Conservation (phyloP, 75 land plant genomes). For the Cupressus sempervirens region DNA sequence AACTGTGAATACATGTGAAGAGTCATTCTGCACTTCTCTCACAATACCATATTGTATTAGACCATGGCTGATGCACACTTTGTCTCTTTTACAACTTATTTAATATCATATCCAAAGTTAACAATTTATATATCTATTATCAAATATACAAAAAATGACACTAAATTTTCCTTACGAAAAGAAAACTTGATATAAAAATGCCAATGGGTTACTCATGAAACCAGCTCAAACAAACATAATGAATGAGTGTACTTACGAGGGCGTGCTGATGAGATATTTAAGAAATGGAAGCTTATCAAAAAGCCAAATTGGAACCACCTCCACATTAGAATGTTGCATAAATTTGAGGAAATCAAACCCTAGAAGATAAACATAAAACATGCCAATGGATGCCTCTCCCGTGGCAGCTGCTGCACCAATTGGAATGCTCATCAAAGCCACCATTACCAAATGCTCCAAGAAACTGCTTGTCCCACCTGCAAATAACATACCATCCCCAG, state of each 20-base stretch:
- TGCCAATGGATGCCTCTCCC: conserved; percentile 20
- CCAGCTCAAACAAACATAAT: background rate
- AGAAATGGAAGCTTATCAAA: conserved; percentile 22
- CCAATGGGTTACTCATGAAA: background rate
- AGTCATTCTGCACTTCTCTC: no score
- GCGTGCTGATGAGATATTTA: conserved; percentile 22
- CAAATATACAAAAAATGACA: no score
- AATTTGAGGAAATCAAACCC: conserved; percentile 23
- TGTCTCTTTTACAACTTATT: no score
- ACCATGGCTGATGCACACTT: no score
- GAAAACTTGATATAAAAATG: background rate
- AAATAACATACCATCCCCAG: background rate
- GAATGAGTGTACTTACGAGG: conserved; percentile 21
- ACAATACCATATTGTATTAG: no score
- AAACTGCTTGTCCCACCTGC: conserved; percentile 30
- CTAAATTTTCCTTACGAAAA: background rate
- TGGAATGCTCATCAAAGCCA: conserved; percentile 21
- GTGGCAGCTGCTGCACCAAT: conserved; percentile 15
- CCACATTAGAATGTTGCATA: conserved; percentile 35
- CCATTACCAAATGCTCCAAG: conserved; percentile 23
- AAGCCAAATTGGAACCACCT: conserved; percentile 26
- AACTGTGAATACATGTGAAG: no score
- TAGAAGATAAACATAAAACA: conserved; percentile 29
- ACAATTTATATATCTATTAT: background rate
- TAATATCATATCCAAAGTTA: no score